These are phyloP conservation scores for Phytopythium litorale DNA, from an alignment of 352 stramenopile genomes.

Conservation along the genomic window DNA sequence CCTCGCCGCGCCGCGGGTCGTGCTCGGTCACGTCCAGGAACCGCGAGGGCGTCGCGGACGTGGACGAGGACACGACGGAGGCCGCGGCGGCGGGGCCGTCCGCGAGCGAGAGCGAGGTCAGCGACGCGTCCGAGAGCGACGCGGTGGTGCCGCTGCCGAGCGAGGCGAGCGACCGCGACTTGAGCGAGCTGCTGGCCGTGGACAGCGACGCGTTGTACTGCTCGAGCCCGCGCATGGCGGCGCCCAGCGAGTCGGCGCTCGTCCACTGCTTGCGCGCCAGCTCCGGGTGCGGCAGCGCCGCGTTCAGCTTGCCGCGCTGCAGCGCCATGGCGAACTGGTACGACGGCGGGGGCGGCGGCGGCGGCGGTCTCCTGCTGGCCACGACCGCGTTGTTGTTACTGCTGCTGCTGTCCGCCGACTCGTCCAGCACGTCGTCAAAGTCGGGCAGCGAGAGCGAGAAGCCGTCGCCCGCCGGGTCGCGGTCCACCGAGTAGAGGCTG, in stretches of 20 bases:
- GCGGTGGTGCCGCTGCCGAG: background rate
- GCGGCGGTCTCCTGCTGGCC: background rate
- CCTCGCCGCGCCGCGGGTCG: background rate
- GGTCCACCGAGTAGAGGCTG: slow-evolving; percentile 16
- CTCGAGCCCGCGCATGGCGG: slow-evolving; percentile 12
- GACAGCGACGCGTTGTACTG: slow-evolving; percentile 52
- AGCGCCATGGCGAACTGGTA: slow-evolving; percentile 24
- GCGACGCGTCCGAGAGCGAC: background rate
- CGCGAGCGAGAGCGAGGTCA: background rate
- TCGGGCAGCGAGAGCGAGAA: slow-evolving; percentile 24
- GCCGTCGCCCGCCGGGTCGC: slow-evolving; percentile 18
- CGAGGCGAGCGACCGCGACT: background rate
- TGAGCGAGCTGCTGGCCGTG: slow-evolving; percentile 50
- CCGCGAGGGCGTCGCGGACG: background rate
- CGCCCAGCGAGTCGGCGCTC: background rate
- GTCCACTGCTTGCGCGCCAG: slow-evolving; percentile 19
- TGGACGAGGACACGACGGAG: too few relatives aligned
- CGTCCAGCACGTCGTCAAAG: slow-evolving; percentile 26
- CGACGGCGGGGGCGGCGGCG: background rate
- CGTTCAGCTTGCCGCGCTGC: slow-evolving; percentile 26
- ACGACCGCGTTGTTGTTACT: background rate
- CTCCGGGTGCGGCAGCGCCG: slow-evolving; percentile 21
- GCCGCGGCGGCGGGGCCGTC: background rate
- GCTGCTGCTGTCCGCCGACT: background rate
- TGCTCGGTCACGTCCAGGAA: background rate